Conservation (phyloP, 1,139 yeast species). For the Suhomyces wounanorum region DNA sequence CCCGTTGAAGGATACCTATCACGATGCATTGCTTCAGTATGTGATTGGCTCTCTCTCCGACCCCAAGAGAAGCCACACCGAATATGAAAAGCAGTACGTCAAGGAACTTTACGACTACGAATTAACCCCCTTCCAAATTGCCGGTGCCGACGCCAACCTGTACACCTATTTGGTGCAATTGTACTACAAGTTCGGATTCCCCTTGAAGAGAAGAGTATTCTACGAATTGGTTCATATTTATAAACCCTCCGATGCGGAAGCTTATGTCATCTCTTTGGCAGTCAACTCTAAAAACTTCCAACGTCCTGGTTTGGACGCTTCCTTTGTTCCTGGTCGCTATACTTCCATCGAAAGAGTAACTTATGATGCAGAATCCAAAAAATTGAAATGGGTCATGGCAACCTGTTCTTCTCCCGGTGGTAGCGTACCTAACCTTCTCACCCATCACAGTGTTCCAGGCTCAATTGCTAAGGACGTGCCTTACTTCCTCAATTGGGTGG, state of each 20-base stretch:
- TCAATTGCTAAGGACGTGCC: constrained; percentile 73
- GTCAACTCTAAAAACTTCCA: constrained; percentile 28
- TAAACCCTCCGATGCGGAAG: constrained; percentile 35
- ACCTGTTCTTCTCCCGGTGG: constrained; percentile 70
- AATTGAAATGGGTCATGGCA: constrained; percentile 64
- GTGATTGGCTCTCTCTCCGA: constrained; percentile 23
- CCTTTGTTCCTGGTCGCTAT: constrained; percentile 47
- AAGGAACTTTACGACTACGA: constrained; percentile 31
- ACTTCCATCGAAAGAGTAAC: constrained; percentile 60
- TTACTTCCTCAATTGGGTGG: constrained; percentile 53
- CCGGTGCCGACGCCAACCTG: constrained; percentile 12
- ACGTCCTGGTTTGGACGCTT: constrained; percentile 17
- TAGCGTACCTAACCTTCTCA: constrained; percentile 62
- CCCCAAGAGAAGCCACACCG: constrained; percentile 33
- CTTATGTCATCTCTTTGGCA: constrained; percentile 56
- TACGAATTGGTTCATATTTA: constrained; percentile 56
- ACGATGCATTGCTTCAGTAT: constrained; percentile 18
- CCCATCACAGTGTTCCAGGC: constrained; percentile 53
- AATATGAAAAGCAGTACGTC: constrained; percentile 37
- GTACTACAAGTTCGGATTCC: constrained; percentile 52
- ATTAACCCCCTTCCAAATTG: constrained; percentile 18
- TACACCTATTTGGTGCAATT: constrained; percentile 30
- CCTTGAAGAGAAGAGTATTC: constrained; percentile 54
- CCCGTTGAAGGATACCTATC: constrained; percentile 18
- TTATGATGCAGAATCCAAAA: constrained; percentile 36